A percentile compares a stretch with the other conserved stretches of the same genome.
These are phyloP conservation scores for Dictyostelium firmibasis DNA, from an alignment of 78 protist genomes.

Conservation along the genomic window DNA sequence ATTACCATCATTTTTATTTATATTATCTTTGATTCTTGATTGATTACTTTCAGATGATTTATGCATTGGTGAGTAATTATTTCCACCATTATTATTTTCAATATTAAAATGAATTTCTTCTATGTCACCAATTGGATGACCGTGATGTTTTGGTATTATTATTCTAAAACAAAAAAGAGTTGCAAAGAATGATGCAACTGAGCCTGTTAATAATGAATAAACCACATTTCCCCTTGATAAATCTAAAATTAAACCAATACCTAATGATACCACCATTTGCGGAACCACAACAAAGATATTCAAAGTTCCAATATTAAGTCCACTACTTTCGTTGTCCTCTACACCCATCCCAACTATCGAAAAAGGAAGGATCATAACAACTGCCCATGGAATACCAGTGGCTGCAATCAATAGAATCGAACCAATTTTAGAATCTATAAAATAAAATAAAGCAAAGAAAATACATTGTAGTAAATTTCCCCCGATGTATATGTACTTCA, in stretches of 20 bases:
- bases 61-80: not conserved
- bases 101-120: constrained; percentile 1
- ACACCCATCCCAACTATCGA: constrained; percentile 68
- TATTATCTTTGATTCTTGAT: no score
- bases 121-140: not conserved
- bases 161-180: not conserved
- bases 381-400: constrained; percentile 75
- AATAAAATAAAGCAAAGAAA: constrained; percentile 21
- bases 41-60: not conserved
- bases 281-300: constrained; percentile 81
- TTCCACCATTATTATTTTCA: not conserved
- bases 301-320: constrained; percentile 63
- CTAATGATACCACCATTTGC: constrained; percentile 67
- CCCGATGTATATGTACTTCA: constrained; percentile 15
- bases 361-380: constrained; percentile 74
- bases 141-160: constrained; percentile 8
- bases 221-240: constrained; percentile 34
- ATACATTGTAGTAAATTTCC: constrained; percentile 30
- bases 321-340: constrained; percentile 36
- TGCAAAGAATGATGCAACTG: constrained; percentile 35
- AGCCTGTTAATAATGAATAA: constrained; percentile 39
- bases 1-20: not conserved
- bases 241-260: constrained; percentile 43
- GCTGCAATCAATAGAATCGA: constrained; percentile 18
- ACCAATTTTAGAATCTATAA: not conserved